A percentile compares a stretch with the other conserved stretches of the same genome.
Conservation (phyloP, 2,329 filamentous ascomycete genomes). For the Penicillium hesseltinei region DNA sequence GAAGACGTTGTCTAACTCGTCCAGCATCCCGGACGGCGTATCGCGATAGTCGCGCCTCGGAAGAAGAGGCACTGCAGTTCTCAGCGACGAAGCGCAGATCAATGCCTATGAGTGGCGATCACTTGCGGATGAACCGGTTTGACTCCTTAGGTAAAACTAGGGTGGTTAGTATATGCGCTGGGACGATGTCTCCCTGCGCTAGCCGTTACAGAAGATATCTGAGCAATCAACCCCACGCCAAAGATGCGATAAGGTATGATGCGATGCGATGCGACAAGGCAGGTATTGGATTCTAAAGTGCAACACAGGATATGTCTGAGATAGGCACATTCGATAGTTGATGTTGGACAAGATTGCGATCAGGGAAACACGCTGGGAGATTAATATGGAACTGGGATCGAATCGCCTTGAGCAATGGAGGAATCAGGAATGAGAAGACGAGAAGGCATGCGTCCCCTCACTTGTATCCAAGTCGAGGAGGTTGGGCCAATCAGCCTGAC, state of each 20-base stretch:
- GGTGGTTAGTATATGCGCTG: constrained; percentile 21
- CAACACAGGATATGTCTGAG: neutral
- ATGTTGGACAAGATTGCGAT: constrained; percentile 6
- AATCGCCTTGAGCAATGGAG: constrained; percentile 21
- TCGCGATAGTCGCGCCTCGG: constrained; percentile 25
- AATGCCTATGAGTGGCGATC: constrained; percentile 12
- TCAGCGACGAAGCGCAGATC: constrained; percentile 21
- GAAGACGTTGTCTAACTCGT: constrained; percentile 51
- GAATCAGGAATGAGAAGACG: constrained; percentile 13
- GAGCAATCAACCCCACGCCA: constrained; percentile 26
- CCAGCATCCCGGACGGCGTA: constrained; percentile 44
- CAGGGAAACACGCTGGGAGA: constrained; percentile 3
- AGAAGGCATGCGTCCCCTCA: constrained; percentile 18
- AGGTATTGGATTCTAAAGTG: constrained; percentile 1
- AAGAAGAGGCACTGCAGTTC: constrained; percentile 20
- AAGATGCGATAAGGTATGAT: constrained; percentile 22
- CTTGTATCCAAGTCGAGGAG: constrained; percentile 24
- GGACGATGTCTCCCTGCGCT: constrained; percentile 14
- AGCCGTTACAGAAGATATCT: constrained; percentile 13
- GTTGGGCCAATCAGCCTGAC: constrained; percentile 32
- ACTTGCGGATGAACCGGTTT: constrained; percentile 3
- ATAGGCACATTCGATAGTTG: constrained; percentile 7
- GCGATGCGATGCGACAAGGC: constrained; percentile 17
- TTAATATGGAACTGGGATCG: constrained; percentile 6
- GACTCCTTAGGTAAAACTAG: constrained; percentile 3